Conservation (phyloP, 805 yeast genomes). For the Saturnispora diversa region DNA sequence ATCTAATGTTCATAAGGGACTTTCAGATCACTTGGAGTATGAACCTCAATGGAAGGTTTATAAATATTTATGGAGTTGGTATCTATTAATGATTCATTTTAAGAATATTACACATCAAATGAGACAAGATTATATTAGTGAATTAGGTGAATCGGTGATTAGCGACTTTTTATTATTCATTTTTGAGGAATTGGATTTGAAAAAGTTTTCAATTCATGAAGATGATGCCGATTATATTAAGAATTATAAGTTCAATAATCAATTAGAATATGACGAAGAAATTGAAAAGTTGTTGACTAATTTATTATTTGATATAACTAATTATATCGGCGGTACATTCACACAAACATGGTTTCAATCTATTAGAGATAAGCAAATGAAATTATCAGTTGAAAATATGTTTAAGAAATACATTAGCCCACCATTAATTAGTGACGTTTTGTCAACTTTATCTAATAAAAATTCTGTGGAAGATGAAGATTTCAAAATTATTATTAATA, state of each 20-base stretch:
- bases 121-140: conserved; percentile 50
- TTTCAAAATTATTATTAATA: conserved; percentile 54
- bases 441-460: conserved; percentile 31
- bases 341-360: conserved; percentile 64
- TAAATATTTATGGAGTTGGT: conserved; percentile 62
- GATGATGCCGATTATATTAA: conserved; percentile 25
- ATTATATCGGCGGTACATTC: conserved; percentile 50
- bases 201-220: conserved; percentile 17
- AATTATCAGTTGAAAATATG: conserved; percentile 52
- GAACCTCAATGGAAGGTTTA: conserved; percentile 32
- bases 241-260: conserved; percentile 18
- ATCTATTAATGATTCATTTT: conserved; percentile 52
- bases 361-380: conserved; percentile 59
- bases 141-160: conserved; percentile 46
- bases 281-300: conserved; percentile 37
- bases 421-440: conserved; percentile 46
- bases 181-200: conserved; percentile 40
- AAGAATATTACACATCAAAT: conserved; percentile 56
- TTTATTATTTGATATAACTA: conserved; percentile 42
- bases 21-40: conserved; percentile 31
- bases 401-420: conserved; percentile 59
- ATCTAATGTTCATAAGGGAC: conserved; percentile 26
- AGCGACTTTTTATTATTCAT: conserved; percentile 44
- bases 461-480: conserved; percentile 32
- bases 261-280: conserved; percentile 25